Percentiles rank a stretch among this genome's conserved stretches.
phyloP scores from a whole-genome alignment of 345 rosid species.

The Brassica napus region Da-Ae NC_063439.1:26795501-26796000 shows the following conservation, averaged over 20 bases:
- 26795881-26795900: slow-evolving; percentile 50
- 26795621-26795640: slow-evolving; percentile 89
- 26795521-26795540: not conserved
- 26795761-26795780: slow-evolving; percentile 3
- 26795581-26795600: slow-evolving; percentile 43
- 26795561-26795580: slow-evolving; percentile 13
- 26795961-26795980: slow-evolving; percentile 48
- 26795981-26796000: slow-evolving; percentile 54
- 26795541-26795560: not conserved
- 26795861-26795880: slow-evolving; percentile 45
- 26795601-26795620: slow-evolving; percentile 76
- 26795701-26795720: not conserved
- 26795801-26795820: slow-evolving; percentile 56
- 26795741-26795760: not conserved
- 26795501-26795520: slow-evolving; percentile 48
- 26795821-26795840: slow-evolving; percentile 65
- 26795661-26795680: slow-evolving; percentile 88
- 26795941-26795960: slow-evolving; percentile 69
- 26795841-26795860: slow-evolving; percentile 59
- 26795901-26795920: slow-evolving; percentile 62
- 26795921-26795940: slow-evolving; percentile 64
- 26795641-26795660: slow-evolving; percentile 94
- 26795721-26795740: not conserved
- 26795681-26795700: slow-evolving; percentile 76
- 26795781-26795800: slow-evolving; percentile 53